Evolutionary conservation across 331 rosid genomes (phyloP).

Genomic region (Dryas integrifolia): DNA sequence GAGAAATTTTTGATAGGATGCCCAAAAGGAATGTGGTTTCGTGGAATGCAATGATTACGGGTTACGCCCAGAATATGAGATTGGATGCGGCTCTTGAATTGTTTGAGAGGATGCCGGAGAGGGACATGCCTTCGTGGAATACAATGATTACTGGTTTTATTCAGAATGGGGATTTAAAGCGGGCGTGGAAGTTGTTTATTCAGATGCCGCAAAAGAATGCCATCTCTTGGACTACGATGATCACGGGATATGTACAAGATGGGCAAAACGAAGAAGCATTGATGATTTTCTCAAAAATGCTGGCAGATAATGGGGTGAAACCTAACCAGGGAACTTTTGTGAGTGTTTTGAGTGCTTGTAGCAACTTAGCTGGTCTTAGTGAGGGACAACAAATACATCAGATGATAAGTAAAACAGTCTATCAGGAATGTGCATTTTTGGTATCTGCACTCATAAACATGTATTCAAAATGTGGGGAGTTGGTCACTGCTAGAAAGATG

Average conservation of each 20-base stretch:
- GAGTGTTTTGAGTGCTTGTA: conserved; percentile 48
- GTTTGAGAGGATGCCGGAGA: conserved; percentile 48
- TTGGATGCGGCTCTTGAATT: conserved; percentile 40
- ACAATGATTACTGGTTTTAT: conserved; percentile 44
- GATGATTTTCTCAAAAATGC: conserved; percentile 41
- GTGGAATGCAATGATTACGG: conserved; percentile 49
- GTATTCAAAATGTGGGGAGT: conserved; percentile 56
- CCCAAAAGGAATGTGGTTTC: conserved; percentile 45
- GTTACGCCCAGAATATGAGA: conserved; percentile 39
- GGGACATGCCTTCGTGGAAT: conserved; percentile 53
- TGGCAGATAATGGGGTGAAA: conserved; percentile 23
- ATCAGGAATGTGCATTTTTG: conserved; percentile 28
- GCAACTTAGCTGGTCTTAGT: conserved; percentile 44
- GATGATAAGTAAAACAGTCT: conserved; percentile 39
- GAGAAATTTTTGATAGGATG: conserved; percentile 38
- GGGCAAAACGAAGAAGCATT: conserved; percentile 49
- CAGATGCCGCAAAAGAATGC: conserved; percentile 44
- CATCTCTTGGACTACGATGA: conserved; percentile 49
- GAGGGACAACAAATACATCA: conserved; percentile 56
- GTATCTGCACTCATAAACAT: conserved; percentile 51
- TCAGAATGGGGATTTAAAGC: conserved; percentile 36
- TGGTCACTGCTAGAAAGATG: conserved; percentile 39
- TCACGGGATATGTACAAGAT: conserved; percentile 43
- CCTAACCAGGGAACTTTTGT: conserved; percentile 54
- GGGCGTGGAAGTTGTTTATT: conserved; percentile 34